These are phyloP conservation scores for Mucor saturninus DNA, from an alignment of 371 early-diverging fungal genomes.

Conservation along the genomic window DNA sequence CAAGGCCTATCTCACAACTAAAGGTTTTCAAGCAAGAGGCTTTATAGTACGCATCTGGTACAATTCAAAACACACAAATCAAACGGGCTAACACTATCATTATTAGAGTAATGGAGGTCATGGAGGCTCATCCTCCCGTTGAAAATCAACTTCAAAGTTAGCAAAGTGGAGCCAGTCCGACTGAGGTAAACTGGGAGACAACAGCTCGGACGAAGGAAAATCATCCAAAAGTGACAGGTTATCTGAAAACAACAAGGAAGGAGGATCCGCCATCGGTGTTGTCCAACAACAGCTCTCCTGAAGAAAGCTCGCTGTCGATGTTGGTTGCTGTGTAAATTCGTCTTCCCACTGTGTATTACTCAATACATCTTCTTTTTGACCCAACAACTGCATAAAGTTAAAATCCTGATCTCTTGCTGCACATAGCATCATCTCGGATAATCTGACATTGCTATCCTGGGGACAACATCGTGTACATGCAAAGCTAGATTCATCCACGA, in stretches of 20 bases:
- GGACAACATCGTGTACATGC: constrained; percentile 50
- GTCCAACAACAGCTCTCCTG: not conserved
- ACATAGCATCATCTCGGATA: constrained; percentile 8
- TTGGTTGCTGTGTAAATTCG: too few relatives aligned
- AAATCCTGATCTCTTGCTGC: constrained; percentile 2
- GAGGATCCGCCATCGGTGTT: constrained; percentile 10
- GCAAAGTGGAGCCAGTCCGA: constrained; percentile 42
- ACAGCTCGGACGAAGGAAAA: constrained; percentile 19
- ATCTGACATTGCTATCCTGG: constrained; percentile 3
- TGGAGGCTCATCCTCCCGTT: not conserved
- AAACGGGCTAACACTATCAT: too few relatives aligned
- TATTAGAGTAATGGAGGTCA: not conserved
- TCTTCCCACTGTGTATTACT: too few relatives aligned
- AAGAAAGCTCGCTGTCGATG: too few relatives aligned
- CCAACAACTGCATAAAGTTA: not conserved
- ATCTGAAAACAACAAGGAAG: constrained; percentile 20
- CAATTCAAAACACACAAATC: too few relatives aligned
- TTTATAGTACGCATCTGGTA: too few relatives aligned
- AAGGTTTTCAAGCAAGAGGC: not conserved
- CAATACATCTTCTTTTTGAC: not conserved
- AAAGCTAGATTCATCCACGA: constrained; percentile 38
- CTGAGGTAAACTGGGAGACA: not conserved
- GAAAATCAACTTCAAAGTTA: constrained; percentile 38
- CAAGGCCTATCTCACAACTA: too few relatives aligned
- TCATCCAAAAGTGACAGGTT: constrained; percentile 8